Percentiles rank a stretch among this genome's conserved stretches.
These are phyloP conservation scores for Cicer arietinum DNA, from an alignment of 306 rosid genomes.

Conservation along the genomic window DNA sequence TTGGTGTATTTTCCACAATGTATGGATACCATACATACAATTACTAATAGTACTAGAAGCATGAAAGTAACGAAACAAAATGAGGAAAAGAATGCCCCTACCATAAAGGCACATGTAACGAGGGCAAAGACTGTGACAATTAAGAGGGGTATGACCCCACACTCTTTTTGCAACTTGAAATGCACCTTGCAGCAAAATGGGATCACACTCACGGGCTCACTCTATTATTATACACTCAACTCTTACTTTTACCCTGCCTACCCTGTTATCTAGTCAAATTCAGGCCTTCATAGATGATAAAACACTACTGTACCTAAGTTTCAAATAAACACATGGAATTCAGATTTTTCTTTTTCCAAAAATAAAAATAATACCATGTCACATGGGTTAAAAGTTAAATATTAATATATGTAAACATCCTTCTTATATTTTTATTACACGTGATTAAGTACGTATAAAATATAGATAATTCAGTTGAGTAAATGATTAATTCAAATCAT, in stretches of 20 bases:
- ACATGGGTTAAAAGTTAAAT: slow-evolving; percentile 26
- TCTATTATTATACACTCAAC: neutral
- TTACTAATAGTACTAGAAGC: slow-evolving; percentile 35
- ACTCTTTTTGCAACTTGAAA: slow-evolving; percentile 31
- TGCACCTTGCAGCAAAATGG: slow-evolving; percentile 41
- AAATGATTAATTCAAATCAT: too few species aligned
- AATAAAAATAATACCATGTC: slow-evolving; percentile 42
- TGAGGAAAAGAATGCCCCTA: slow-evolving; percentile 49
- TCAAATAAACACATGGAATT: too few species aligned
- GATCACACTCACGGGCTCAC: slow-evolving; percentile 50
- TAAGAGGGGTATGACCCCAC: slow-evolving; percentile 57
- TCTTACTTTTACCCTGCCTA: neutral
- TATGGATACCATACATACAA: neutral
- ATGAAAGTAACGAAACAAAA: slow-evolving; percentile 69
- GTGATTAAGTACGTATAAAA: too few species aligned
- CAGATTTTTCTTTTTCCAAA: too few species aligned
- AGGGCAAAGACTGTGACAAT: slow-evolving; percentile 48
- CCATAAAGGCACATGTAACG: slow-evolving; percentile 56
- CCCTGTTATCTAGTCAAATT: neutral
- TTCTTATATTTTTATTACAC: too few species aligned
- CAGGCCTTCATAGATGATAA: neutral
- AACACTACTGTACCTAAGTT: too few species aligned
- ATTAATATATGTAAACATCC: too few species aligned
- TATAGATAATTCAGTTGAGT: too few species aligned
- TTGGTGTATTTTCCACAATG: slow-evolving; percentile 24